phyloP scores from a whole-genome alignment of 2,329 filamentous ascomycete species.

The Davidsoniella eucalypti region DNA sequence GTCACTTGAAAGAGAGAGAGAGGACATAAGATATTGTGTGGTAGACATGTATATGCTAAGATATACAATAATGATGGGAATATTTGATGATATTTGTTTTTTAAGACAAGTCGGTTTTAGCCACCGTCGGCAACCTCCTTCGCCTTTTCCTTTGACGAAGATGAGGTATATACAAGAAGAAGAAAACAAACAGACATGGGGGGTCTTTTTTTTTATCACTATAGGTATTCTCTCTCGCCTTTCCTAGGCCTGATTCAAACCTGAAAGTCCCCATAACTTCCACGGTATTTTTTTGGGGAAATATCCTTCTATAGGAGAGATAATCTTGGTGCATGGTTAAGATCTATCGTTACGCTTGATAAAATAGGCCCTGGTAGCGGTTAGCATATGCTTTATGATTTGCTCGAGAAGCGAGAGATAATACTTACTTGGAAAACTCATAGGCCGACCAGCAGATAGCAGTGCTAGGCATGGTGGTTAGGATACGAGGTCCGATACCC shows the following conservation, averaged over 20 bases:
- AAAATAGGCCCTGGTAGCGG: slow-evolving; percentile 36
- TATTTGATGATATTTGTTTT: neutral
- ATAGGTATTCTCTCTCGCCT: too few species aligned
- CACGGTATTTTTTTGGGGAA: slow-evolving; percentile 26
- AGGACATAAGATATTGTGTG: too few species aligned
- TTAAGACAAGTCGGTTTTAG: slow-evolving; percentile 10
- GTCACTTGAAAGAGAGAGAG: too few species aligned
- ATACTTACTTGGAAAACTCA: slow-evolving; percentile 48
- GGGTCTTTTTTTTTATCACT: neutral
- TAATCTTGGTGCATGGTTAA: slow-evolving; percentile 16
- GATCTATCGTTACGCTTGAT: slow-evolving; percentile 34
- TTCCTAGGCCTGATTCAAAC: too few species aligned
- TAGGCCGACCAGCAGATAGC: slow-evolving; percentile 95
- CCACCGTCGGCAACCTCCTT: slow-evolving; percentile 12
- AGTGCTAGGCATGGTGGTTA: slow-evolving; percentile 96
- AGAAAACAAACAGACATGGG: neutral
- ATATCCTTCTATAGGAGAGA: neutral
- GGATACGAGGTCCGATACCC: slow-evolving; percentile 74
- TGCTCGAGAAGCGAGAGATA: neutral
- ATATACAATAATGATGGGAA: neutral
- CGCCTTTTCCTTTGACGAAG: slow-evolving; percentile 1
- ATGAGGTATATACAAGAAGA: slow-evolving; percentile 8
- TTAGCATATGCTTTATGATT: slow-evolving; percentile 4
- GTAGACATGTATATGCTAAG: neutral
- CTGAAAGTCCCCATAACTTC: neutral